A percentile compares a stretch with the other conserved stretches of the same genome.
Evolutionary conservation across 2,329 filamentous ascomycete species (phyloP).

Genomic region (Pseudogymnoascus sp.): DNA sequence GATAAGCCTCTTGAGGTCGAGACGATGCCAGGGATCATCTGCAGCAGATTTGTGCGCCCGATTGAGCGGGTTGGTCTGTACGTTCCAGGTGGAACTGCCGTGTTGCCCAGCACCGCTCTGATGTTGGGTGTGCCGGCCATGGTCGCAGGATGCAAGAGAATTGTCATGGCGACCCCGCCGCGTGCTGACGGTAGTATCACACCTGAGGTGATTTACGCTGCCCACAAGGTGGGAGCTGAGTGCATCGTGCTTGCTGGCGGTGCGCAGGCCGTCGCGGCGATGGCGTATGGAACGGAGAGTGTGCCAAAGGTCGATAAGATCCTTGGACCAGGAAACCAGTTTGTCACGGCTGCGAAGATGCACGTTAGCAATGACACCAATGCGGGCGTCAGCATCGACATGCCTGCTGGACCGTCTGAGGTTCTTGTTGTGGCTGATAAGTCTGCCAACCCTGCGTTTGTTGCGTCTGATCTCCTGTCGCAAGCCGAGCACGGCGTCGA

Average conservation of each 20-base stretch:
- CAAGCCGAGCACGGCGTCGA: conserved; percentile 97
- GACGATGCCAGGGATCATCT: conserved; percentile 95
- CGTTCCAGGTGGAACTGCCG: conserved; percentile 90
- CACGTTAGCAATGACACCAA: conserved; percentile 95
- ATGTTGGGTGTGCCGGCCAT: conserved; percentile 98
- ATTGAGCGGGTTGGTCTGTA: conserved; percentile 97
- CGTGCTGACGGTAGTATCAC: conserved; percentile 84
- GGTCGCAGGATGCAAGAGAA: conserved; percentile 93
- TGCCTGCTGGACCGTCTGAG: conserved; percentile 95
- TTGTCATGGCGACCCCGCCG: conserved; percentile 87
- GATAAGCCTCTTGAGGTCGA: conserved; percentile 77
- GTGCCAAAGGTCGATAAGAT: conserved; percentile 98
- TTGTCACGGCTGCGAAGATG: conserved; percentile 98
- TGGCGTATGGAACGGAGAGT: conserved; percentile 95
- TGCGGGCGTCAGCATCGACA: conserved; percentile 91
- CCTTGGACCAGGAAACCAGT: conserved; percentile 93
- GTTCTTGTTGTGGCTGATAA: conserved; percentile 93
- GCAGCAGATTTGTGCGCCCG: conserved; percentile 83
- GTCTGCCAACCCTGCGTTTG: conserved; percentile 83
- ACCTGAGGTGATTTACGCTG: conserved; percentile 94
- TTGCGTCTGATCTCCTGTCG: conserved; percentile 87
- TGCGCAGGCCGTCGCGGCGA: conserved; percentile 88
- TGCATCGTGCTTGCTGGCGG: conserved; percentile 93
- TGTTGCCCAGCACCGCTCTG: conserved; percentile 92
- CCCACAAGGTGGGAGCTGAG: conserved; percentile 93